Conservation (phyloP, 2,329 filamentous ascomycete genomes). For the Aspergillus sp. region DNA sequence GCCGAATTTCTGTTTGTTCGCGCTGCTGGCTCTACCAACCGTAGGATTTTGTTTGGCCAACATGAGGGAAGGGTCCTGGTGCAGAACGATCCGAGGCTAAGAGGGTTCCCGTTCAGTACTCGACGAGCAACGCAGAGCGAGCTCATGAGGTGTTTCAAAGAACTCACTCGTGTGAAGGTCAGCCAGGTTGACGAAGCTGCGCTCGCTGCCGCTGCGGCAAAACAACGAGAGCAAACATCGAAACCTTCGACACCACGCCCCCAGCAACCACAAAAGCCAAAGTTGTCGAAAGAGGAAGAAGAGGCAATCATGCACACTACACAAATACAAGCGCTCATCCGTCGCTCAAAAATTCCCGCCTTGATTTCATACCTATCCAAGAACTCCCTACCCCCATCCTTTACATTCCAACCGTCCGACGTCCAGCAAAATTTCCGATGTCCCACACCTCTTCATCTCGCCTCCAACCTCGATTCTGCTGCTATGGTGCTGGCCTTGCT, state of each 20-base stretch:
- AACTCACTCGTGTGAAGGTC: slow-evolving; percentile 87
- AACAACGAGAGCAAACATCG: slow-evolving; percentile 41
- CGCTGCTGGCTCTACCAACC: slow-evolving; percentile 82
- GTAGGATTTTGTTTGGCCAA: slow-evolving; percentile 82
- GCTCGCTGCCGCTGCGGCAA: slow-evolving; percentile 52
- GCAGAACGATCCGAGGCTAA: slow-evolving; percentile 74
- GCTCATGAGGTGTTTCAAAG: slow-evolving; percentile 90
- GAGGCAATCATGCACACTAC: slow-evolving; percentile 77
- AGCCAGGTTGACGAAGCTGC: slow-evolving; percentile 71
- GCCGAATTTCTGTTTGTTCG: slow-evolving; percentile 85
- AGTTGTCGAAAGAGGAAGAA: slow-evolving; percentile 80
- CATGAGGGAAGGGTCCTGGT: slow-evolving; percentile 85
- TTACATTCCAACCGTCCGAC: slow-evolving; percentile 70
- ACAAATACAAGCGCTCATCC: slow-evolving; percentile 83
- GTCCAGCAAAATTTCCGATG: slow-evolving; percentile 72
- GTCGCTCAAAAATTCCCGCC: slow-evolving; percentile 84
- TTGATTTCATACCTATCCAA: slow-evolving; percentile 79
- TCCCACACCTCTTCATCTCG: slow-evolving; percentile 80
- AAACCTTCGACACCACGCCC: slow-evolving; percentile 33
- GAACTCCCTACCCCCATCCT: slow-evolving; percentile 70
- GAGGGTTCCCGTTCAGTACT: slow-evolving; percentile 92
- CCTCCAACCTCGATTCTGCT: slow-evolving; percentile 75
- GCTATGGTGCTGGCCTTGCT: slow-evolving; percentile 77
- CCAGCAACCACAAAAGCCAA: slow-evolving; percentile 51
- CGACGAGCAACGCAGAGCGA: slow-evolving; percentile 89